phyloP scores from a whole-genome alignment of 495 filamentous ascomycete genomes.

The Penicillium arizonense region DNA sequence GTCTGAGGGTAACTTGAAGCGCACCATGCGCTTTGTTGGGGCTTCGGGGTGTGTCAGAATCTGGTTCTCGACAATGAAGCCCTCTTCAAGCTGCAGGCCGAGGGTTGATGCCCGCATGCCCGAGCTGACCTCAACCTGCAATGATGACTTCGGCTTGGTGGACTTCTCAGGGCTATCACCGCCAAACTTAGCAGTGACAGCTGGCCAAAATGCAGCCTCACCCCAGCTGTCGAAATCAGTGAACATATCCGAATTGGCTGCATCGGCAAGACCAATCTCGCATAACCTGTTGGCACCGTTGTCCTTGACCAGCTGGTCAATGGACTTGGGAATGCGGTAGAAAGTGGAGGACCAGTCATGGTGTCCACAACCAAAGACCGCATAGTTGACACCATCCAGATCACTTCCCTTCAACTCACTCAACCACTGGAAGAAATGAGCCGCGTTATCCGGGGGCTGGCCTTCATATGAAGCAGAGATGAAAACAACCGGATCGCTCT shows the following conservation, averaged over 20 bases:
- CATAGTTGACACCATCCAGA: slow-evolving; percentile 55
- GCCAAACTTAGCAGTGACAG: slow-evolving; percentile 48
- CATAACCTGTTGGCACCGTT: slow-evolving; percentile 55
- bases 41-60: slow-evolving; percentile 54
- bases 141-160: slow-evolving; percentile 34
- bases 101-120: slow-evolving; percentile 58
- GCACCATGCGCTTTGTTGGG: slow-evolving; percentile 62
- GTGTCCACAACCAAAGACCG: slow-evolving; percentile 57
- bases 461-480: slow-evolving; percentile 75
- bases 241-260: slow-evolving; percentile 63
- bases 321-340: slow-evolving; percentile 65
- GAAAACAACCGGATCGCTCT: slow-evolving; percentile 60
- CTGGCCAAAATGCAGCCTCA: slow-evolving; percentile 63
- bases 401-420: slow-evolving; percentile 46
- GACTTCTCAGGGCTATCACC: slow-evolving; percentile 27
- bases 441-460: slow-evolving; percentile 71
- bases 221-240: slow-evolving; percentile 72
- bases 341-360: slow-evolving; percentile 70
- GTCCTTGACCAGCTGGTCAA: slow-evolving; percentile 51
- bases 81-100: slow-evolving; percentile 65
- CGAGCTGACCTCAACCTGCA: slow-evolving; percentile 56
- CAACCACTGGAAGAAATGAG: slow-evolving; percentile 67
- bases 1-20: slow-evolving; percentile 62
- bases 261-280: slow-evolving; percentile 58
- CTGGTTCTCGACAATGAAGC: slow-evolving; percentile 53